phyloP scores from a whole-genome alignment of 2,329 filamentous ascomycete genomes.

The Metarhizium robertsii region DNA sequence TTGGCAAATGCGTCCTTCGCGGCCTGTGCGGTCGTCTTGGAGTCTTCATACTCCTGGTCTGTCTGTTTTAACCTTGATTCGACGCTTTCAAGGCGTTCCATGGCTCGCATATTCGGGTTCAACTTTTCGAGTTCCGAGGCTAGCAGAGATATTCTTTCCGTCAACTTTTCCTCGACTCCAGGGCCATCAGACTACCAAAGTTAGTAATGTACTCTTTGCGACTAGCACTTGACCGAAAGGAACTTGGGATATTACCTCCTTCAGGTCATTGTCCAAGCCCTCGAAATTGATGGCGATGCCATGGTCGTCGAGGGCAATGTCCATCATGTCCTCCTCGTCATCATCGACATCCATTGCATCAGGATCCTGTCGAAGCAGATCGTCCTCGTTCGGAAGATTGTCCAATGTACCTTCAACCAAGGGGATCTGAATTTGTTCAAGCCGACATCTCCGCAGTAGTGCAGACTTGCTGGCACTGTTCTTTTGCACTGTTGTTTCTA shows the following conservation, averaged over 20 bases:
- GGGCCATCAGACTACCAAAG: slow-evolving; percentile 58
- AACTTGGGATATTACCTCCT: slow-evolving; percentile 47
- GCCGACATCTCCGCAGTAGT: slow-evolving; percentile 77
- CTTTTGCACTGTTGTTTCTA: slow-evolving; percentile 82
- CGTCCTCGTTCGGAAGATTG: slow-evolving; percentile 78
- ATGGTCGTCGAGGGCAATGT: slow-evolving; percentile 70
- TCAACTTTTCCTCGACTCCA: slow-evolving; percentile 63
- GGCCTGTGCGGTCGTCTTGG: slow-evolving; percentile 61
- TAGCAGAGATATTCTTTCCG: slow-evolving; percentile 67
- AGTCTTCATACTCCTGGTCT: slow-evolving; percentile 82
- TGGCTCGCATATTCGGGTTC: slow-evolving; percentile 92
- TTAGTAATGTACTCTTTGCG: slow-evolving; percentile 16
- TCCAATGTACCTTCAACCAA: slow-evolving; percentile 70
- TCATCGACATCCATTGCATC: slow-evolving; percentile 90
- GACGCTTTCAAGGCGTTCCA: slow-evolving; percentile 80
- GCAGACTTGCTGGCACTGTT: slow-evolving; percentile 78
- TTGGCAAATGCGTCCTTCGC: slow-evolving; percentile 78
- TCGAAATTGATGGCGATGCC: slow-evolving; percentile 87
- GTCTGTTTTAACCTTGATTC: slow-evolving; percentile 74
- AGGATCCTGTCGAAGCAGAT: slow-evolving; percentile 63
- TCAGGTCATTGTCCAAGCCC: slow-evolving; percentile 70
- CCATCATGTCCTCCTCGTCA: slow-evolving; percentile 50
- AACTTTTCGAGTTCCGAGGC: slow-evolving; percentile 81
- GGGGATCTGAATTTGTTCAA: slow-evolving; percentile 86
- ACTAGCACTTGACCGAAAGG: neutral